A percentile compares a stretch with the other conserved stretches of the same genome.
Conservation (phyloP, 2,329 filamentous ascomycete species). For the Diplodia mutila region DNA sequence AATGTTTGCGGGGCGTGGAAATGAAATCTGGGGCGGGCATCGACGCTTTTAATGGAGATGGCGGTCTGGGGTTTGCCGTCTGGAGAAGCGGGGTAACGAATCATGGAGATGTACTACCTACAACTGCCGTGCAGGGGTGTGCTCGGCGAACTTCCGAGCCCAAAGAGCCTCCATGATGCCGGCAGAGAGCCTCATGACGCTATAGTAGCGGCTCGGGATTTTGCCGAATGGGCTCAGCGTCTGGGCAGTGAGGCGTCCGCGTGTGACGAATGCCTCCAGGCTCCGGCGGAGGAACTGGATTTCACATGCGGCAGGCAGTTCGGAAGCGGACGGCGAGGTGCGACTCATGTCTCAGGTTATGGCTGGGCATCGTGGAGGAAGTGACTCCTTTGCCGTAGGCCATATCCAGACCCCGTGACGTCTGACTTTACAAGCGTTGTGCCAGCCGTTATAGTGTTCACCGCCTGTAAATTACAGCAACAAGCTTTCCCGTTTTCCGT, state of each 20-base stretch:
- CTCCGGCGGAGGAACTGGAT: background rate
- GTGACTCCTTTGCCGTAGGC: too few species aligned
- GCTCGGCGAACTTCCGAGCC: background rate
- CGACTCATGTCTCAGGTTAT: too few species aligned
- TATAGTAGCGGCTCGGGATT: background rate
- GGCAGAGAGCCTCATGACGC: background rate
- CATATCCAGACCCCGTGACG: too few species aligned
- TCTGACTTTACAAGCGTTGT: too few species aligned
- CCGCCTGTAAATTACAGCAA: background rate
- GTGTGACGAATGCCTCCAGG: background rate
- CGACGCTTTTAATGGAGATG: background rate
- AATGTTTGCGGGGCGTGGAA: background rate
- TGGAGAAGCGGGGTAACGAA: slow-evolving; percentile 15
- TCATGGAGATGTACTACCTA: background rate
- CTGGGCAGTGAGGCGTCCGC: too few species aligned
- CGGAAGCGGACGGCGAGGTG: too few species aligned
- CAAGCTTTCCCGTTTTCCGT: background rate
- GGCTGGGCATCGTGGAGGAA: too few species aligned
- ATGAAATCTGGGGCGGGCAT: background rate
- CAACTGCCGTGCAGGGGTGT: background rate
- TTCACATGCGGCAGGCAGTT: too few species aligned
- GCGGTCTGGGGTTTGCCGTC: background rate
- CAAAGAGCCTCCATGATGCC: background rate
- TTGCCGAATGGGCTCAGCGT: background rate
- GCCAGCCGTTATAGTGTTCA: background rate